Percentiles rank a stretch among this genome's conserved stretches.
Conservation (phyloP, 371 early-diverging fungal species). For the Mortierella sp. region DNA sequence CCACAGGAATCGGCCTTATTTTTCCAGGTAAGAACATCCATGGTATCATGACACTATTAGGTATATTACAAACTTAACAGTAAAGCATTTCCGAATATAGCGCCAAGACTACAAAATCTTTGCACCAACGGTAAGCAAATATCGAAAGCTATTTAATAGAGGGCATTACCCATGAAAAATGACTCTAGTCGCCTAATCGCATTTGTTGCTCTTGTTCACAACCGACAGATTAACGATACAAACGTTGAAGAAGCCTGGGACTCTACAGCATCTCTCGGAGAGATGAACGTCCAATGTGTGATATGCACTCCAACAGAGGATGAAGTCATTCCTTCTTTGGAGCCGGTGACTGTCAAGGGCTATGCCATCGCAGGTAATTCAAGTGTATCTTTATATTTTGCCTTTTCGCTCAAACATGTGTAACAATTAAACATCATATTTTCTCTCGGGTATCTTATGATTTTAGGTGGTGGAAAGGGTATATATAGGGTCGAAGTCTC, state of each 20-base stretch:
- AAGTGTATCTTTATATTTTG: neutral
- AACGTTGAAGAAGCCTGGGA: constrained; percentile 65
- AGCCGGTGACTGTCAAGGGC: constrained; percentile 63
- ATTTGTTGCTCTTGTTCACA: neutral
- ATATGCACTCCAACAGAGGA: constrained; percentile 68
- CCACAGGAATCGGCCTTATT: constrained; percentile 39
- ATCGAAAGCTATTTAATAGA: neutral
- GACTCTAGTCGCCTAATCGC: neutral
- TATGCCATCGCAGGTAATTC: constrained; percentile 68
- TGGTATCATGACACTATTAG: neutral
- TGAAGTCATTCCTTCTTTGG: constrained; percentile 20
- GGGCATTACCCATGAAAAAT: neutral
- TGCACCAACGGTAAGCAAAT: constrained; percentile 66
- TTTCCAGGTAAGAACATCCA: neutral
- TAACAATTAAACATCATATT: neutral
- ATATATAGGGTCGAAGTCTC: constrained; percentile 88
- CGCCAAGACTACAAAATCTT: constrained; percentile 87
- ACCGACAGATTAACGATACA: constrained; percentile 19
- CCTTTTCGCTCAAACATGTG: neutral
- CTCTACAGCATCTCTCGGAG: constrained; percentile 74
- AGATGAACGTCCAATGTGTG: constrained; percentile 80
- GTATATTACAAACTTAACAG: neutral
- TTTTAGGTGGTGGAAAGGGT: constrained; percentile 63
- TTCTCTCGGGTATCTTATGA: too few relatives aligned
- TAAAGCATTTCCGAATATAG: constrained; percentile 31